Base-by-base conservation (phyloP, 805 yeast species). In the Myxozyma melibiosi region DNA sequence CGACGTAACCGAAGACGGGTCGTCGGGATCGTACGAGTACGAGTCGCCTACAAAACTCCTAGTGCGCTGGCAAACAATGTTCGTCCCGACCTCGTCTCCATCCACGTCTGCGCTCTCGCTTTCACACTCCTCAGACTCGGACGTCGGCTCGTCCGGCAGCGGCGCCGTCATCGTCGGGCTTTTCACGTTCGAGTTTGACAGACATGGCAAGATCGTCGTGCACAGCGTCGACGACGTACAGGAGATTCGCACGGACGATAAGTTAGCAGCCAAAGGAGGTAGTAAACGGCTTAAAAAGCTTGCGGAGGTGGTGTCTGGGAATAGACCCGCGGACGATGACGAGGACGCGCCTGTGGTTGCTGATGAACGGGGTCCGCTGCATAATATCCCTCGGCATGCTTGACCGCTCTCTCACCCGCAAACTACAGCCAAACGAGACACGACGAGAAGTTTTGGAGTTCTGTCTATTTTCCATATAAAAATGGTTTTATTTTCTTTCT, bases 181-280 rank as follows among this genome's bases (percentile, higher is more conserved):
- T 18, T 60, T 60, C 30, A 60, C 64, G 13, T 60, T 60, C 27
- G 58, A 58, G 34, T 60, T 60, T 34, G 64, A 60, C 48, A 22
- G 42, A 3, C 22, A 22, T 20, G 64, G 64, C 6, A 50, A 55
- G 40, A 57, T 60, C 11, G 37, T 57, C 14, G 58, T 52, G 27
- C 64, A 60, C 40, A 50, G 61, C 30, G 52, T 60, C 20, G 64
- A 60, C 37, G 64, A 60, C 35, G 31, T 60, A 9, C 54, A 60
- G 42, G 64, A 60, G 39, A 25, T 60, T 13, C 40, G 60, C 24
- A 28, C 30, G n/a, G 49, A 44, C 8, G 52, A 41, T 8, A 39
- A 38, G 24, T 9, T 34, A 14, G n/a, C n/a, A n/a, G 40, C 7
- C 16, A 14, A 14, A 18, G 27, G 25, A 8, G 22, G 48, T 50